Evolutionary conservation across 495 filamentous ascomycete species (phyloP).

Genomic region (Neurospora sp.): DNA sequence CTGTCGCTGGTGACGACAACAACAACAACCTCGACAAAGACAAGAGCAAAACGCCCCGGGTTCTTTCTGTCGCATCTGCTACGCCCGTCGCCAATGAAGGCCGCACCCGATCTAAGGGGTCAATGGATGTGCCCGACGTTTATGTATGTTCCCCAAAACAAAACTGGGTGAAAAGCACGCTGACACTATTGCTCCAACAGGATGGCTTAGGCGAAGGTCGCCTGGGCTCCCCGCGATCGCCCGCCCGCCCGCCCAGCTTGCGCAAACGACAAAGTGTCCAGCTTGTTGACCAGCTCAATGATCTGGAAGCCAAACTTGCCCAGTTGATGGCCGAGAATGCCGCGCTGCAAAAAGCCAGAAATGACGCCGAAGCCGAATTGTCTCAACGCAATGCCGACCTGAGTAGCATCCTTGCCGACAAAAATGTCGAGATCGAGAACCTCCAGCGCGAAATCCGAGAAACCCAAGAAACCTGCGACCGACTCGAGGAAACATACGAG

Average conservation of each 20-base stretch:
- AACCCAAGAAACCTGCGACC: conserved; percentile 70
- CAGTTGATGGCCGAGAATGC: conserved; percentile 75
- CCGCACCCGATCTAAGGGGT: conserved; percentile 57
- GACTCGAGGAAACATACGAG: conserved; percentile 62
- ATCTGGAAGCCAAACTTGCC: conserved; percentile 65
- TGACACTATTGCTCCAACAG: conserved; percentile 30
- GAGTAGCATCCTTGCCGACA: conserved; percentile 43
- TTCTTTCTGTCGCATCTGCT: conserved; percentile 12
- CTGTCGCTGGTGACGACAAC: conserved; percentile 46
- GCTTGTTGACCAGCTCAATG: conserved; percentile 44
- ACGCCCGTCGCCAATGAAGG: conserved; percentile 64
- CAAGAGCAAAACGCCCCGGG: not conserved
- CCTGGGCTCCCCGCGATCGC: conserved; percentile 77
- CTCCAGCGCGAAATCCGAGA: conserved; percentile 66
- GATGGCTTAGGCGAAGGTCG: conserved; percentile 92
- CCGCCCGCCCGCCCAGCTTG: conserved; percentile 90
- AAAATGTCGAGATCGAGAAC: conserved; percentile 70
- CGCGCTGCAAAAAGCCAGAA: conserved; percentile 58
- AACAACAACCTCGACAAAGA: conserved; percentile 45
- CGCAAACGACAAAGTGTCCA: conserved; percentile 95
- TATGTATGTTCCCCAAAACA: conserved; percentile 50
- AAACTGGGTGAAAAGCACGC: conserved; percentile 1
- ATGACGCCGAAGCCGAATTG: conserved; percentile 48
- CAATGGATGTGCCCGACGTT: conserved; percentile 72
- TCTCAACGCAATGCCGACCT: conserved; percentile 26